Evolutionary conservation across 2,329 filamentous ascomycete genomes (phyloP), one percentile per base, ranked within the genome.

Genomic region (Aspergillus viridinutans): DNA sequence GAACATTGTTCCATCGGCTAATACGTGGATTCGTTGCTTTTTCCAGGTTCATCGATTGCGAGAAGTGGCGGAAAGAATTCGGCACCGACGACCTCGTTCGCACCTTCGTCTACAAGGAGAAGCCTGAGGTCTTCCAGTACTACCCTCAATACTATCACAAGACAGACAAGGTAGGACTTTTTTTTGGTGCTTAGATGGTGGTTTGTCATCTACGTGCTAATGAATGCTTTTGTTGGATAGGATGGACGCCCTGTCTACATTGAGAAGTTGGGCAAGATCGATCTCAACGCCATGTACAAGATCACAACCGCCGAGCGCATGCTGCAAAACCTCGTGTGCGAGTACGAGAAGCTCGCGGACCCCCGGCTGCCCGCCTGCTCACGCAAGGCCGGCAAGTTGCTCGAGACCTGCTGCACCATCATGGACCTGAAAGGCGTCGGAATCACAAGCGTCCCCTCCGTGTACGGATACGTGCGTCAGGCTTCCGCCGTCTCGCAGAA

Each of bases 121-220:
- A 93, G 77, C 73, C 84, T 55, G 75, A 93, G 72, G 84, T 99
- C 58, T 90, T 90, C 76, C 81, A 93, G 77, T 96, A 90, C 82
- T 99, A 99, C 79, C 91, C 91, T 50, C 94, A 99, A 79, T 99
- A 94, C 82, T 99, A 99, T 81, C 94, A 99, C 85, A 97, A 97
- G 64, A 80, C 76, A 1, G 78, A 80, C 63, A 80, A 78, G 75
- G 83, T 84, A 72, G 21, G 71, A 61, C 49, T 21, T 32, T n/a
- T 40, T 25, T 28, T 48, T 52, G 28, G 35, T 21, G n/a, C 29
- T 9, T 1, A 23, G 48, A 28, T 59, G 32, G 49, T 32, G 29
- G 10, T 23, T 4, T n/a, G 26, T 20, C 14, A 23, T 3, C 7
- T 20, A 29, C 4, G 42, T 40, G 49, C 57, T 61, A 61, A 62